phyloP scores from a whole-genome alignment of 2,329 filamentous ascomycete species.

The Cladosporium sp. region DNA sequence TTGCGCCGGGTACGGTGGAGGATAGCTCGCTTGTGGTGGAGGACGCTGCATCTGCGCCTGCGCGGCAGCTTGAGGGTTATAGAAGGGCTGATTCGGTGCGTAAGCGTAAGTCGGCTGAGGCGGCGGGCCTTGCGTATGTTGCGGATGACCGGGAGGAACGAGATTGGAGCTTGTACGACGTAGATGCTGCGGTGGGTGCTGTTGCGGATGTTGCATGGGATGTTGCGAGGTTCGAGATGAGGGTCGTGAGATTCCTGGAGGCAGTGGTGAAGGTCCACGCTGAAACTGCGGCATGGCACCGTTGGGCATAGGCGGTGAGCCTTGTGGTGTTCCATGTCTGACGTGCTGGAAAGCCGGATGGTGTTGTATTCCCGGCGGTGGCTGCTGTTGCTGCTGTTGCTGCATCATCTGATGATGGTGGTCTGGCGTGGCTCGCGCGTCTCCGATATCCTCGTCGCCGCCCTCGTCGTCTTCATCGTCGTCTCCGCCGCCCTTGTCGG shows the following conservation, averaged over 20 bases:
- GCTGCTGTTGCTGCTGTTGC: conserved; percentile 40
- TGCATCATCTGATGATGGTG: conserved; percentile 43
- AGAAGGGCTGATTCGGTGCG: conserved; percentile 80
- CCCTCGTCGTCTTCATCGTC: conserved; percentile 70
- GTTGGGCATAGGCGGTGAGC: conserved; percentile 81
- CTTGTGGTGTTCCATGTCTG: conserved; percentile 75
- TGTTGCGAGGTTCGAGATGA: conserved; percentile 67
- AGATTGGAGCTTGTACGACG: conserved; percentile 72
- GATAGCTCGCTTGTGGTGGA: conserved; percentile 25
- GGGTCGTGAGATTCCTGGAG: conserved; percentile 68
- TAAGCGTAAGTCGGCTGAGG: conserved; percentile 65
- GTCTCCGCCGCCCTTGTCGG: conserved; percentile 68
- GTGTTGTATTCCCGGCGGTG: conserved; percentile 34
- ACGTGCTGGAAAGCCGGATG: conserved; percentile 71
- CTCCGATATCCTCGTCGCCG: conserved; percentile 49
- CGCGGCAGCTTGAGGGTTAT: conserved; percentile 58
- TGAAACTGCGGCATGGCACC: conserved; percentile 61
- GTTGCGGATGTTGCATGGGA: conserved; percentile 51
- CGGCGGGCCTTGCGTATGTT: conserved; percentile 56
- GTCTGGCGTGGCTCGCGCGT: conserved; percentile 67
- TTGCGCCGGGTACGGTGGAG: conserved; percentile 27
- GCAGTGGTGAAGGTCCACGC: conserved; percentile 77
- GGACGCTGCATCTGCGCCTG: conserved; percentile 43
- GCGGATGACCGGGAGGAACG: conserved; percentile 55
- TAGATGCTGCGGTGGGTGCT: conserved; percentile 47